Conservation (phyloP, 2,329 filamentous ascomycete genomes). For the Colletotrichum sp. region DNA sequence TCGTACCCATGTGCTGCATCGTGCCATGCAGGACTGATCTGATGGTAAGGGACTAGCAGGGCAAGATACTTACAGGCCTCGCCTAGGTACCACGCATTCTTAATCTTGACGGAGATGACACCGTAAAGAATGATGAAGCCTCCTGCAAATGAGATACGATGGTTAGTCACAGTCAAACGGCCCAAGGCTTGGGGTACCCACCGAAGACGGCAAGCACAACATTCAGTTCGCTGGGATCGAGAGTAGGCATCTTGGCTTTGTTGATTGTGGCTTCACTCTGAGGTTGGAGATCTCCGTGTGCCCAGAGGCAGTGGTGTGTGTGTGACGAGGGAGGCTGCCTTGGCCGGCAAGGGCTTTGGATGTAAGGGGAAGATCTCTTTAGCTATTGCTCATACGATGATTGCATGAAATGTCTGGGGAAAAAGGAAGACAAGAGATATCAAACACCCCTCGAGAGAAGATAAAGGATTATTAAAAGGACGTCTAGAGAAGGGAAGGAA, state of each 20-base stretch:
- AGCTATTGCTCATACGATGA: not conserved
- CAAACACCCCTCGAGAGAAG: not conserved
- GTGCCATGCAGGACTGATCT: not conserved
- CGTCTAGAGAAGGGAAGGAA: not conserved
- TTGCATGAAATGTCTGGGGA: not conserved
- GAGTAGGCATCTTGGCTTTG: constrained; percentile 25
- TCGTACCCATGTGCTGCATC: not conserved
- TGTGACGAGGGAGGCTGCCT: constrained; percentile 8
- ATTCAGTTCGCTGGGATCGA: constrained; percentile 43
- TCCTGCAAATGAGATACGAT: constrained; percentile 32
- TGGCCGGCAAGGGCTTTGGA: constrained; percentile 11
- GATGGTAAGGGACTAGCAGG: not conserved
- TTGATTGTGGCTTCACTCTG: not conserved
- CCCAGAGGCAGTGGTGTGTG: not conserved
- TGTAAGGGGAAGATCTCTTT: not conserved
- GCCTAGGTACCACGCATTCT: constrained; percentile 58
- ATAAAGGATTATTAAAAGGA: not conserved
- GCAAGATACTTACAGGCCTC: constrained; percentile 50
- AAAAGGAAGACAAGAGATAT: not conserved
- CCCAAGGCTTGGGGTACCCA: constrained; percentile 27
- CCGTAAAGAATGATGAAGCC: constrained; percentile 54
- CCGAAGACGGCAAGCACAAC: constrained; percentile 52
- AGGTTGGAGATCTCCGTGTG: not conserved
- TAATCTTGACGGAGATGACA: constrained; percentile 57
- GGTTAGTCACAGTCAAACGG: not conserved